Conservation (phyloP, 2,329 filamentous ascomycete species). For the Emmonsia crescens region DNA sequence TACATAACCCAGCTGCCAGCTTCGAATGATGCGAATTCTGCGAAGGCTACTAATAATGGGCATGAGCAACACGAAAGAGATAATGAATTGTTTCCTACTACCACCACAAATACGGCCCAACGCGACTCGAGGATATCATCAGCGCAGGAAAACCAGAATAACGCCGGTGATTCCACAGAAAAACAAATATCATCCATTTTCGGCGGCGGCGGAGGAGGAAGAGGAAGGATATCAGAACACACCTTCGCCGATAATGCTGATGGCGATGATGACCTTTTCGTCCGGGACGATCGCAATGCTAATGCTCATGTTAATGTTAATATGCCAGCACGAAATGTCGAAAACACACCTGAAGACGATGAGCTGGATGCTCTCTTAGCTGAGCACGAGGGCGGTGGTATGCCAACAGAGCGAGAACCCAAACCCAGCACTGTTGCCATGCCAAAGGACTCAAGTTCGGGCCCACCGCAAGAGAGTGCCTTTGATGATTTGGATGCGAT, state of each 20-base stretch:
- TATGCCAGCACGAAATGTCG: background rate
- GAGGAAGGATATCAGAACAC: background rate
- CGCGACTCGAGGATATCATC: background rate
- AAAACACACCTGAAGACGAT: background rate
- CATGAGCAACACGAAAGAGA: background rate
- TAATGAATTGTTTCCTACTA: background rate
- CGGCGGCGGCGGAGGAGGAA: constrained; percentile 3
- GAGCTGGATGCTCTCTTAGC: constrained; percentile 4
- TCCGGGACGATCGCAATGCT: background rate
- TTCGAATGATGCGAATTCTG: background rate
- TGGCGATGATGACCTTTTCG: background rate
- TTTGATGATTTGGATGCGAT: constrained; percentile 5
- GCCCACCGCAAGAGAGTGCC: background rate
- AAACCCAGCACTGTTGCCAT: background rate
- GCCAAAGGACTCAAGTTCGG: background rate
- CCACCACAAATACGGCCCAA: background rate
- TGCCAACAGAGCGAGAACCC: background rate
- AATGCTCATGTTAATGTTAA: background rate
- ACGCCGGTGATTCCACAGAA: background rate
- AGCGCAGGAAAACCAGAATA: background rate
- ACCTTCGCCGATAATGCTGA: constrained; percentile 19
- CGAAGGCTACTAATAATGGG: background rate
- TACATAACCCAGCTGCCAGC: background rate
- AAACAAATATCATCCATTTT: constrained; percentile 8
- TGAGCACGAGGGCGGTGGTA: background rate